Evolutionary conservation across 176 grass and related monocot genomes (phyloP).

Genomic region (Melocanna baccifera): DNA sequence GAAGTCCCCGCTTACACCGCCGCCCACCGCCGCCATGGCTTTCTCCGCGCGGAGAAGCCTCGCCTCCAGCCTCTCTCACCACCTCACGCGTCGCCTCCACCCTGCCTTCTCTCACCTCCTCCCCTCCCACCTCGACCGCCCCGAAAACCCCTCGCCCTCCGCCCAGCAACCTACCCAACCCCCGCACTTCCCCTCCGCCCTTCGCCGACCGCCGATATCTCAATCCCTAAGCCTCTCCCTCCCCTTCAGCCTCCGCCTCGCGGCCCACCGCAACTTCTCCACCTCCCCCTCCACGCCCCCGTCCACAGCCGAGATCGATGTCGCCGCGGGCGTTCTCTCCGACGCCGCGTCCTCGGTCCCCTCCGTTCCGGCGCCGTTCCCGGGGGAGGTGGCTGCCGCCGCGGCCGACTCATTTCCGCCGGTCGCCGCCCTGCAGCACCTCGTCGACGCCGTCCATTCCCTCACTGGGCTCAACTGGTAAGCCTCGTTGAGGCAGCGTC

Average conservation of each 20-base stretch:
- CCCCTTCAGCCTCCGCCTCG: slow-evolving; percentile 32
- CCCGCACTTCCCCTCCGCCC: neutral
- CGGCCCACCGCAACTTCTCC: slow-evolving; percentile 26
- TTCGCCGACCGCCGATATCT: neutral
- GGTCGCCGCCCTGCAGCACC: slow-evolving; percentile 60
- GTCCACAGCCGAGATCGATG: slow-evolving; percentile 11
- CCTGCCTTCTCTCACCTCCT: slow-evolving; percentile 44
- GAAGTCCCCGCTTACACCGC: neutral
- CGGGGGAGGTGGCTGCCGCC: slow-evolving; percentile 74
- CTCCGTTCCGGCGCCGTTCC: slow-evolving; percentile 35
- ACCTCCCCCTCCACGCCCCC: neutral
- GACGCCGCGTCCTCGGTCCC: slow-evolving; percentile 25
- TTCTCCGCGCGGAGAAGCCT: slow-evolving; percentile 51
- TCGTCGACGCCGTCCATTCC: slow-evolving; percentile 58
- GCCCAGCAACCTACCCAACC: neutral
- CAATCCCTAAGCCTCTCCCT: neutral
- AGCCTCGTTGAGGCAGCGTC: neutral
- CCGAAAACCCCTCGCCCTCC: slow-evolving; percentile 19
- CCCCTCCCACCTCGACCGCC: slow-evolving; percentile 21
- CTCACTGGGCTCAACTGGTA: slow-evolving; percentile 85
- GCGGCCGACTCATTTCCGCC: slow-evolving; percentile 61
- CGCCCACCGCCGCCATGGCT: slow-evolving; percentile 37
- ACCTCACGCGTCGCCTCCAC: slow-evolving; percentile 37
- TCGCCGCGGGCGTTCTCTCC: slow-evolving; percentile 30
- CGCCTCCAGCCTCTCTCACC: slow-evolving; percentile 34